phyloP scores from a whole-genome alignment of 139 green algal genomes.

The Chlorella vulgaris region DNA sequence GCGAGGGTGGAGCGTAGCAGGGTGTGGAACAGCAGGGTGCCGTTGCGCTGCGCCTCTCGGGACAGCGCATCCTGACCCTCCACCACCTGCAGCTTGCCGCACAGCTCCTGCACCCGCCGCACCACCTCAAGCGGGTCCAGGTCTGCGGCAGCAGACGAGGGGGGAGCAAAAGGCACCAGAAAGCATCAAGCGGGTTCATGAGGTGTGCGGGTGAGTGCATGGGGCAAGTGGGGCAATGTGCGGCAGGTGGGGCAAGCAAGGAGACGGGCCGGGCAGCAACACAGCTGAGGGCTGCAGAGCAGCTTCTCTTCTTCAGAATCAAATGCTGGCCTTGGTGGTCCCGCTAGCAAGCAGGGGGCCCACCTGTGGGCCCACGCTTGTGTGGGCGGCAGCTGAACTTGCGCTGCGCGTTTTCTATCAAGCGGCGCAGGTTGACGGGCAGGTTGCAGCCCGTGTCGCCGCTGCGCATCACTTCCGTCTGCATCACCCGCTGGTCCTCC shows the following conservation, averaged over 20 bases:
- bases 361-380: slow-evolving; percentile 44
- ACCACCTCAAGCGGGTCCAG: slow-evolving; percentile 72
- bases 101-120: slow-evolving; percentile 67
- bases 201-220: too few species aligned
- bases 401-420: slow-evolving; percentile 96
- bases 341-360: not conserved
- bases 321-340: too few species aligned
- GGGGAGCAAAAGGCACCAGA: not conserved
- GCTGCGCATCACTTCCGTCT: slow-evolving; percentile 76
- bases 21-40: slow-evolving; percentile 91
- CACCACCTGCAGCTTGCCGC: slow-evolving; percentile 80
- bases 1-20: slow-evolving; percentile 86
- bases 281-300: too few species aligned
- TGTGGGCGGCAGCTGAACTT: slow-evolving; percentile 56
- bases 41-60: slow-evolving; percentile 94
- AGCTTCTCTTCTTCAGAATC: too few species aligned
- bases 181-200: too few species aligned
- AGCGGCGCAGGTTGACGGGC: slow-evolving; percentile 90
- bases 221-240: too few species aligned
- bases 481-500: slow-evolving; percentile 81
- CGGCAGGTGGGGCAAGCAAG: too few species aligned
- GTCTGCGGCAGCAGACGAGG: slow-evolving; percentile 9
- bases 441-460: slow-evolving; percentile 87
- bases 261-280: too few species aligned
- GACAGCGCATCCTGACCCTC: slow-evolving; percentile 81